phyloP scores from a whole-genome alignment of 805 yeast species.

The Ogataea wickerhamii region DNA sequence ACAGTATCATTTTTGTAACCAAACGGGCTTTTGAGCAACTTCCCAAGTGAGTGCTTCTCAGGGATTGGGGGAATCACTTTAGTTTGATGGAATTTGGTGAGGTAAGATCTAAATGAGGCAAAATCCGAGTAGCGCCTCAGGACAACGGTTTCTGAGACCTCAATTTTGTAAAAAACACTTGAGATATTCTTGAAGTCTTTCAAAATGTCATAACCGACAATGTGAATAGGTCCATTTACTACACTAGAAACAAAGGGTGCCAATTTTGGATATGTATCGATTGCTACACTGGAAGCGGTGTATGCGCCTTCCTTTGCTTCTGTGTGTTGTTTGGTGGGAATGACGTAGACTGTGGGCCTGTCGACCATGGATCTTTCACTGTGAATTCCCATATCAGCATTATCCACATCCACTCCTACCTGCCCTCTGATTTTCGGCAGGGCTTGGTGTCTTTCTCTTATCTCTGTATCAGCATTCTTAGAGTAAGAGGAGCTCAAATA shows the following conservation, averaged over 20 bases:
- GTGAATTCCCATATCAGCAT: neutral
- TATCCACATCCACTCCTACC: neutral
- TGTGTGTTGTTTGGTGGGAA: neutral
- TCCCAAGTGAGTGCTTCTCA: conserved; percentile 59
- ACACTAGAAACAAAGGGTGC: neutral
- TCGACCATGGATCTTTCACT: neutral
- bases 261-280: neutral
- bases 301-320: neutral
- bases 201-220: conserved; percentile 19
- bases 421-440: neutral
- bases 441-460: neutral
- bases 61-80: conserved; percentile 96
- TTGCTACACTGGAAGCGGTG: too few relatives aligned
- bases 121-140: conserved; percentile 90
- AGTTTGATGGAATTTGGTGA: conserved; percentile 75
- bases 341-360: neutral
- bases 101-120: conserved; percentile 68
- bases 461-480: neutral
- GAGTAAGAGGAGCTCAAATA: neutral
- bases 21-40: conserved; percentile 30
- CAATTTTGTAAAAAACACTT: conserved; percentile 31
- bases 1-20: conserved; percentile 29
- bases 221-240: neutral
- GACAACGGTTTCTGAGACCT: conserved; percentile 15
- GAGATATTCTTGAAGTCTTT: conserved; percentile 28